Evolutionary conservation across 345 rosid species (phyloP), one percentile per base, ranked within the genome.

Genomic region (Excoecaria cochinchinensis): DNA sequence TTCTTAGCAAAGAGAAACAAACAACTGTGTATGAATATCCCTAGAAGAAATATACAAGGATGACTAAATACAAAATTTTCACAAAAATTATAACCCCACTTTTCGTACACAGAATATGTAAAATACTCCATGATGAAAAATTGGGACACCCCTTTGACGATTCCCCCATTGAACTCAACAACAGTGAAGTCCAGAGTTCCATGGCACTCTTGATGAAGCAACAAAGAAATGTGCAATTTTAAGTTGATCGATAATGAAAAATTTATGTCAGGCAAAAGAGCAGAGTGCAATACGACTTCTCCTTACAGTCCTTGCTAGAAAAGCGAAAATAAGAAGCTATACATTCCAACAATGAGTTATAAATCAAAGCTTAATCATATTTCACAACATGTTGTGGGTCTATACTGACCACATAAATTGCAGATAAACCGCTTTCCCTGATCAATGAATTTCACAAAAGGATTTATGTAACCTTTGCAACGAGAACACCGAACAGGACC

Each of bases 401-500:
- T 52, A 50, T 50, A 63, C 78, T 69, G 19, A 74, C 82, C 78
- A 58, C 97, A 94, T 57, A 94, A 92, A 77, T 91, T 94, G 78
- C 97, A 94, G 82, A 88, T 84, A 86, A 92, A 94, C 74, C 83
- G 87, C 81, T 87, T 90, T 79, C 98, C 98, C 75, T 91, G 98
- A 83, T 94, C 97, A 81, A 89, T 81, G 79, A 94, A 92, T 84
- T 85, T 92, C 97, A 91, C 89, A 77, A 92, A 87, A 86, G 97
- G 98, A 82, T 94, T 94, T 82, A 91, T 87, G 83, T 94, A 94
- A 31, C 92, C 98, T 85, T 94, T 94, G 86, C 97, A 94, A 72
- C 92, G 91, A 78, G 97, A 89, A 88, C 97, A 94, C 77, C 97
- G 88, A 25, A 94, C 90, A 51, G 97, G 98, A 67, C 97, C 97